Conservation (phyloP, 768 basidiomycete genomes). For the Pisolithus orientalis region DNA sequence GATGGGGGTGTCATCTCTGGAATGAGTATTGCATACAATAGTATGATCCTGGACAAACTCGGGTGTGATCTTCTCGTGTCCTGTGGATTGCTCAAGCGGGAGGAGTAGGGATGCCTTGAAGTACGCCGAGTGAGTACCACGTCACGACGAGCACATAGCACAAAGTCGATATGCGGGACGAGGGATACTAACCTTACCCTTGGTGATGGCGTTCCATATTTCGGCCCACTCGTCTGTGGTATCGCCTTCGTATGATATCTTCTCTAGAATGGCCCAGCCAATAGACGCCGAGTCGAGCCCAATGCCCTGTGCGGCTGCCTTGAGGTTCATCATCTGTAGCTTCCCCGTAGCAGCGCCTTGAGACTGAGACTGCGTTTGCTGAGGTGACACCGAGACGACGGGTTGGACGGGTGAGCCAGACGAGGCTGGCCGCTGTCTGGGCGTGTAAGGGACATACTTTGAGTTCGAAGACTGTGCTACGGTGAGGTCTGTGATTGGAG, state of each 20-base stretch:
- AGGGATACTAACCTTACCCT: slow-evolving; percentile 54
- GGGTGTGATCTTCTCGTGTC: slow-evolving; percentile 52
- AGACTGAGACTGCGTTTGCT: slow-evolving; percentile 39
- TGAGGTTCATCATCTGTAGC: slow-evolving; percentile 67
- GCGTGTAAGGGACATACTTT: slow-evolving; percentile 74
- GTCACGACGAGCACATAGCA: background rate
- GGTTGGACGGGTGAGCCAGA: slow-evolving; percentile 38
- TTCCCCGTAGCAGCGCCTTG: slow-evolving; percentile 61
- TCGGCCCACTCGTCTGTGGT: slow-evolving; percentile 60
- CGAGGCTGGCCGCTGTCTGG: slow-evolving; percentile 55
- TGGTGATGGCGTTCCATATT: slow-evolving; percentile 56
- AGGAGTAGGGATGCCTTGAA: slow-evolving; percentile 75
- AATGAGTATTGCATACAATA: slow-evolving; percentile 52
- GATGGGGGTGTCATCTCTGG: slow-evolving; percentile 42
- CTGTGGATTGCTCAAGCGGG: slow-evolving; percentile 54
- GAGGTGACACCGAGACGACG: slow-evolving; percentile 29
- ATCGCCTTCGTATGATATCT: slow-evolving; percentile 47
- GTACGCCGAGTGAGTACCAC: background rate
- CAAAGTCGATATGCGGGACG: too few species aligned
- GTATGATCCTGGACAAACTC: slow-evolving; percentile 85
- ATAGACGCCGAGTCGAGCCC: slow-evolving; percentile 58
- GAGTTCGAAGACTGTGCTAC: slow-evolving; percentile 20
- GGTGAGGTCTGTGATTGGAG: background rate
- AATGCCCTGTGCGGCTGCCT: slow-evolving; percentile 61
- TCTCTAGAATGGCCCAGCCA: slow-evolving; percentile 78